These are phyloP conservation scores for Globisporangium apiculatum DNA, from an alignment of 352 stramenopile species.

Conservation along the genomic window DNA sequence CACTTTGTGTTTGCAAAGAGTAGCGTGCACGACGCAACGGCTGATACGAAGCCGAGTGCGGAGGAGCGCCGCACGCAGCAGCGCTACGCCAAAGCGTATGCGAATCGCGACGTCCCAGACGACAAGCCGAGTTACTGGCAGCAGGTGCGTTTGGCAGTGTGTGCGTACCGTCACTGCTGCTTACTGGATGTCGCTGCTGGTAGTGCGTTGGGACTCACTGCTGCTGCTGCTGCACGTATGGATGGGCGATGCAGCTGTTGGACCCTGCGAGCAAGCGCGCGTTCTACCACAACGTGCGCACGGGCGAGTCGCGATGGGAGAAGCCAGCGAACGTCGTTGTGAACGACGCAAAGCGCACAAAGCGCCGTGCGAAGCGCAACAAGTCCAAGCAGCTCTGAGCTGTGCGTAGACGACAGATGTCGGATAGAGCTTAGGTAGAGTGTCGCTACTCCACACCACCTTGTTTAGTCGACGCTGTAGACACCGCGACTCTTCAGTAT, in stretches of 20 bases:
- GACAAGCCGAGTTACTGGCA: constrained; percentile 62
- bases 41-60: constrained; percentile 16
- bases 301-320: constrained; percentile 57
- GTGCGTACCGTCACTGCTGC: background rate
- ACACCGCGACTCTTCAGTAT: background rate
- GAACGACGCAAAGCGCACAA: constrained; percentile 1
- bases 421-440: background rate
- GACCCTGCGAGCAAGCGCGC: constrained; percentile 29
- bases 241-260: constrained; percentile 21
- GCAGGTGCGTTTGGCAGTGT: constrained; percentile 25
- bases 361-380: background rate
- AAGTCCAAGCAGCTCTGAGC: too few relatives aligned
- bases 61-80: constrained; percentile 30
- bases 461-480: background rate
- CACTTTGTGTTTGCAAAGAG: constrained; percentile 39
- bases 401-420: too few relatives aligned
- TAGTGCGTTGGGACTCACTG: background rate
- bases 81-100: constrained; percentile 32
- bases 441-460: too few relatives aligned
- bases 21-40: constrained; percentile 22
- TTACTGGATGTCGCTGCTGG: too few relatives aligned
- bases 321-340: constrained; percentile 29
- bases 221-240: too few relatives aligned
- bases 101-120: constrained; percentile 22
- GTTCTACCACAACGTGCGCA: constrained; percentile 73